Base-by-base conservation (phyloP, 2,329 filamentous ascomycete species). In the Ophiostoma sp. region DNA sequence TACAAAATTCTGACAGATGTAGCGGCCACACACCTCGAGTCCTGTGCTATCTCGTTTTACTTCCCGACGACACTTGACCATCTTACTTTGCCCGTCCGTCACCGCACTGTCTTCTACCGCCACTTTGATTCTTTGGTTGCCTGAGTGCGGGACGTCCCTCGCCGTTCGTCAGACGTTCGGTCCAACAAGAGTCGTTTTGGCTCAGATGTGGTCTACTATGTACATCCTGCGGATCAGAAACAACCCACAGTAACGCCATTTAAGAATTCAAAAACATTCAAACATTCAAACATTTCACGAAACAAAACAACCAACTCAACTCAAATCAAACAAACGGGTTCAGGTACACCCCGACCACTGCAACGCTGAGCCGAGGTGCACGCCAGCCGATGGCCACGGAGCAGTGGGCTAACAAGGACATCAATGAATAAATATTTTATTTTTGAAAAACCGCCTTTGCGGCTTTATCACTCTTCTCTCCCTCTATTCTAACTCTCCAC, bases 361-460 rank as follows among this genome's bases (percentile, higher is more conserved):
- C 66, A 52, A 65, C 68, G 52, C 44, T 27, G 65, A 68, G 48
- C 70, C 71, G 62, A 70, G 62, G 69, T 64, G 71, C 67, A 72
- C 67, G 6, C 57, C 57, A 33, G 27, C 57, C 57, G 57, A 62
- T 33, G 57, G 27, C 23, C 57, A 33, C 20, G 44, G 44, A 48
- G n/a, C 52, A 57, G 52, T 57, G 52, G 20, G 44, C 44, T n/a
- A 48, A 48, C 20, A 48, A n/a, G 17, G 7, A 7, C 20, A 48
- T 48, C 8, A n/a, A 17, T n/a, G 20, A 20, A n/a, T 17, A 48
- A 48, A 48, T 1, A 8, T 1, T 7, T 20, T 10, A 48, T 7
- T 20, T 60, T 64, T 57, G 67, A 69, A 52, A n/a, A 20, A 20
- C 27, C 20, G 4, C 27, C 23, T 57, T 8, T 4, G 27, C n/a